Evolutionary conservation across 176 grass and related monocot species (phyloP), one percentile per base, ranked within the genome.

Genomic region (Carex cristatella): DNA sequence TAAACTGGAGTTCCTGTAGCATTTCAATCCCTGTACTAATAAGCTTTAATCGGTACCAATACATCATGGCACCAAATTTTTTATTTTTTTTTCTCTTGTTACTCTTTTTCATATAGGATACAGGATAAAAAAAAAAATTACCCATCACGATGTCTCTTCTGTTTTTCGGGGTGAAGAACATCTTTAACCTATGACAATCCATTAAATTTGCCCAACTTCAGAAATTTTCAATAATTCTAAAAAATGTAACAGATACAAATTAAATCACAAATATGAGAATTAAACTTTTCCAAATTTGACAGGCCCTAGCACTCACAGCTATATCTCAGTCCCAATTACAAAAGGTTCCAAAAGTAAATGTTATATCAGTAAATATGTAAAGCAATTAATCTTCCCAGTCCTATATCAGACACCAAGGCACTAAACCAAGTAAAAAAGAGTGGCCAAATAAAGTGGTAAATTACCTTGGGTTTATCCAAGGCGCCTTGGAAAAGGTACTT

Each of bases 61-160:
- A 68, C 19, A 63, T 63, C 61, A 63, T 63, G 19, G 19, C 8
- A 64, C 10, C 23, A 23, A 23, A 23, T 23, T 23, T 23, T 23
- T 23, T 64, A 15, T 67, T 67, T 18, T 38, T 71, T 71, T 71
- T 71, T 19, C 15, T 2, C 33, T 16, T 38, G 38, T 8, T 37
- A 38, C 33, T 69, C 33, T 69, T 67, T 35, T 35, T 1, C 14
- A 19, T 15, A 16, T 46, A 37, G n/a, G 31, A 59, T 15, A 79
- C 12, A n/a, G 2, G 27, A 84, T 67, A 87, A 16, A 72, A 37
- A 51, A 55, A 70, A 18, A 87, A 10, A 10, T 32, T 93, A 98
- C 93, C 96, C 96, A 84, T 91, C 93, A 71, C 96, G 93, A 65
- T 94, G 83, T 78, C 96, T 99, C 84, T 95, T 99, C n/a, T 84